phyloP scores from a whole-genome alignment of 1,284 basidiomycete genomes.

The Crucibulum parvulum region DNA sequence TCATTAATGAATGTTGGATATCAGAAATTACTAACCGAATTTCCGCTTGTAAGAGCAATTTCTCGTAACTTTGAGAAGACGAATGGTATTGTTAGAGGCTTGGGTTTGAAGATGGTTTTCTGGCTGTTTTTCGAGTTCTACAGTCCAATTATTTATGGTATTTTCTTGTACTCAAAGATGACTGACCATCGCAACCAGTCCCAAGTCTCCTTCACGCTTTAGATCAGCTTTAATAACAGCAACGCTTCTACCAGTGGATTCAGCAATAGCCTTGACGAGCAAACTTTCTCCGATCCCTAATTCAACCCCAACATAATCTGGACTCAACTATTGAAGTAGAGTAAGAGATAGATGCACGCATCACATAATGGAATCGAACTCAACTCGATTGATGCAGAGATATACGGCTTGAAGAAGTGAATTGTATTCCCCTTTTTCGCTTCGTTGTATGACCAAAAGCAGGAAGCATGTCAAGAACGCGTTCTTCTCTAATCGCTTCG shows the following conservation, averaged over 20 bases:
- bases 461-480: constrained; percentile 90
- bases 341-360: constrained; percentile 11
- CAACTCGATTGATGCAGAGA: constrained; percentile 94
- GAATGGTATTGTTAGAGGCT: constrained; percentile 86
- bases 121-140: constrained; percentile 95
- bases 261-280: constrained; percentile 94
- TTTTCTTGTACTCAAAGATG: not conserved
- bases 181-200: constrained; percentile 90
- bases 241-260: constrained; percentile 90
- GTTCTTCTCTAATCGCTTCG: constrained; percentile 95
- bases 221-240: constrained; percentile 90
- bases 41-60: constrained; percentile 86
- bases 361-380: constrained; percentile 24
- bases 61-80: constrained; percentile 90
- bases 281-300: constrained; percentile 97
- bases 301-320: constrained; percentile 96
- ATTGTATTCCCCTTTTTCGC: constrained; percentile 70
- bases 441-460: constrained; percentile 87
- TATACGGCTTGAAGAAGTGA: constrained; percentile 92
- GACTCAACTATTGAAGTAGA: constrained; percentile 70
- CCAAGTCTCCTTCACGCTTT: constrained; percentile 94
- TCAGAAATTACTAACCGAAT: constrained; percentile 61
- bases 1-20: constrained; percentile 4
- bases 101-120: constrained; percentile 95
- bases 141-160: not conserved